Percentiles rank a stretch among this genome's conserved stretches.
Conservation (phyloP, 2,329 filamentous ascomycete genomes). For the Fusarium pilosicola region DNA sequence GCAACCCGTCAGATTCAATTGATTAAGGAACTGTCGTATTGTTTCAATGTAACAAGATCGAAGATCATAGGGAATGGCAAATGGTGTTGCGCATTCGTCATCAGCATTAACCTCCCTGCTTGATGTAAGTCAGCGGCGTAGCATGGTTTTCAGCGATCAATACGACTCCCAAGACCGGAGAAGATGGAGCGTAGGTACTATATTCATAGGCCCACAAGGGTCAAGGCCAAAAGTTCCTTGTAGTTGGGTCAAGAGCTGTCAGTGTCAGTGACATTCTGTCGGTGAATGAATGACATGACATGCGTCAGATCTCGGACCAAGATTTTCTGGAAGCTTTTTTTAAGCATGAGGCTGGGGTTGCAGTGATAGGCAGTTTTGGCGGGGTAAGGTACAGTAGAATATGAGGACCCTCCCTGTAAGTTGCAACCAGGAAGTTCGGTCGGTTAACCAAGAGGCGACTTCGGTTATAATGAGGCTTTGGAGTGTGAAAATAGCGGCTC, state of each 20-base stretch:
- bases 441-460: not conserved
- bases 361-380: not conserved
- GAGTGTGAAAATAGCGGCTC: not conserved
- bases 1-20: slow-evolving; percentile 1
- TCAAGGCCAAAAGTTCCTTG: slow-evolving; percentile 9
- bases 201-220: not conserved
- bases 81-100: slow-evolving; percentile 7
- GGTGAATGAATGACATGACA: not conserved
- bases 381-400: slow-evolving; percentile 11
- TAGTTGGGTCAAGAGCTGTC: not conserved
- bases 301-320: not conserved
- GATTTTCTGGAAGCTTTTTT: slow-evolving; percentile 20
- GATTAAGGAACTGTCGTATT: not conserved
- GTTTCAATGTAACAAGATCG: slow-evolving; percentile 21
- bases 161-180: not conserved
- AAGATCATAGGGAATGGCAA: slow-evolving; percentile 11
- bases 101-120: slow-evolving; percentile 7
- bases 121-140: slow-evolving; percentile 16
- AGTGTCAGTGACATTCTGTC: not conserved
- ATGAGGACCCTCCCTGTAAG: slow-evolving; percentile 16
- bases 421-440: slow-evolving; percentile 6
- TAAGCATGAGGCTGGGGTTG: slow-evolving; percentile 6
- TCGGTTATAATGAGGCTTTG: not conserved
- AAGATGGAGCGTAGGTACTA: not conserved
- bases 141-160: not conserved